These are phyloP conservation scores for Penicillium palitans DNA, from an alignment of 2,329 filamentous ascomycete genomes.

Conservation along the genomic window DNA sequence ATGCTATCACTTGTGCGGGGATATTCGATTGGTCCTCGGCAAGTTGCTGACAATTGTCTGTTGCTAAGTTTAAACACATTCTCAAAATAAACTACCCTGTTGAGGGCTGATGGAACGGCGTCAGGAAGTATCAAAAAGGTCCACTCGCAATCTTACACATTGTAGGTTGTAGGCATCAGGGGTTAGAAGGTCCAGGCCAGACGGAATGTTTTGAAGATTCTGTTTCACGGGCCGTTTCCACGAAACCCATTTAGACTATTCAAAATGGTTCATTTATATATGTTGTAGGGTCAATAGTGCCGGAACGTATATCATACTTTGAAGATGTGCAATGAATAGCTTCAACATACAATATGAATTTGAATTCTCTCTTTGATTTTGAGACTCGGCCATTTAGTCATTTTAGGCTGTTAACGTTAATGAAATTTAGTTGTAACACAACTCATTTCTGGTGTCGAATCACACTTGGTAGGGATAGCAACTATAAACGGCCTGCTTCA, in stretches of 20 bases:
- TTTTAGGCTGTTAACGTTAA: not conserved
- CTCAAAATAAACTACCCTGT: conserved; percentile 10
- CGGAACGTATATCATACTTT: not conserved
- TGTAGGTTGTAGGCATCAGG: not conserved
- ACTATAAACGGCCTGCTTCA: not conserved
- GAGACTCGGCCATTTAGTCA: not conserved
- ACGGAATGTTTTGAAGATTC: not conserved
- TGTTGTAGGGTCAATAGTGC: not conserved
- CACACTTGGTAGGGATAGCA: not conserved
- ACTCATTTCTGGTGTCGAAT: conserved; percentile 4
- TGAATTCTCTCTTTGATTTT: not conserved
- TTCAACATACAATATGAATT: not conserved
- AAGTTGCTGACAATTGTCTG: not conserved
- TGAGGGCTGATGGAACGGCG: conserved; percentile 3
- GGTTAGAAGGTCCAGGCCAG: not conserved
- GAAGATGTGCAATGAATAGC: not conserved
- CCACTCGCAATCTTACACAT: not conserved
- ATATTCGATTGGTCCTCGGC: not conserved
- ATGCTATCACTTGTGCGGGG: conserved; percentile 5
- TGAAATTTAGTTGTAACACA: conserved; percentile 9
- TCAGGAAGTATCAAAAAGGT: conserved; percentile 1
- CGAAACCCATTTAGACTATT: not conserved
- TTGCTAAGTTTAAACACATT: conserved; percentile 8
- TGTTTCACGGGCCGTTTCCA: conserved; percentile 2
- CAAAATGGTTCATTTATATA: not conserved